phyloP scores from a whole-genome alignment of 768 basidiomycete species.

The Dendrothele bispora region DNA sequence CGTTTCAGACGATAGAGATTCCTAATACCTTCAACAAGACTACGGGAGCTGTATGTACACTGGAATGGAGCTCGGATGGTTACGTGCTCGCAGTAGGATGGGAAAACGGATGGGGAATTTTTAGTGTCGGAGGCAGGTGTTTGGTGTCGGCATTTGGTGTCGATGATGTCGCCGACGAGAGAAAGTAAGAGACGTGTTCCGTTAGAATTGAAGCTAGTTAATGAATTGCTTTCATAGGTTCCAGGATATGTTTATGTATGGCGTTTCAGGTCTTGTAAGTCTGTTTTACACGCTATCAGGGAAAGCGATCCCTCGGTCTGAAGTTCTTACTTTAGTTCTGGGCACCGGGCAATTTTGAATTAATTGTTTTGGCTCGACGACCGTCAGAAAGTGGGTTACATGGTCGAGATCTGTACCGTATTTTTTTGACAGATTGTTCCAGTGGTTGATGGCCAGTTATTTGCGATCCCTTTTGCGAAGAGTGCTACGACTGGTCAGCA shows the following conservation, averaged over 20 bases:
- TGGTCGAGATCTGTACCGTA: neutral
- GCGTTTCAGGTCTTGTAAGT: slow-evolving; percentile 71
- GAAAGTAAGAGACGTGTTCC: slow-evolving; percentile 35
- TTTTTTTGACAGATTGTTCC: slow-evolving; percentile 2
- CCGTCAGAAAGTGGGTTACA: slow-evolving; percentile 46
- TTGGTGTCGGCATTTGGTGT: slow-evolving; percentile 75
- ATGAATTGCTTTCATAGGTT: slow-evolving; percentile 38
- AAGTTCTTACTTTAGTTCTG: slow-evolving; percentile 65
- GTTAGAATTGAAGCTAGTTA: slow-evolving; percentile 4
- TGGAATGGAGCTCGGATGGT: slow-evolving; percentile 96
- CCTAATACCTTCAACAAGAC: slow-evolving; percentile 59
- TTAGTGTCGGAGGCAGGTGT: slow-evolving; percentile 87
- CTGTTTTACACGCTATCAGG: neutral
- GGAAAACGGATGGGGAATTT: slow-evolving; percentile 86
- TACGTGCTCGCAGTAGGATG: slow-evolving; percentile 94
- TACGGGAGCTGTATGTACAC: slow-evolving; percentile 59
- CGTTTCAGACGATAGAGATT: slow-evolving; percentile 61
- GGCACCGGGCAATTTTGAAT: slow-evolving; percentile 90
- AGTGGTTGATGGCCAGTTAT: slow-evolving; percentile 73
- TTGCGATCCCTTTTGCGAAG: slow-evolving; percentile 89
- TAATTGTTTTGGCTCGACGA: slow-evolving; percentile 69
- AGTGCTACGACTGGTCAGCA: slow-evolving; percentile 91
- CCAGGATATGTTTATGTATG: slow-evolving; percentile 85
- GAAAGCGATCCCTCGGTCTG: neutral
- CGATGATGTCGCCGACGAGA: slow-evolving; percentile 59